phyloP scores from a whole-genome alignment of 441 rosid genomes.

The Gossypium laxum region DNA sequence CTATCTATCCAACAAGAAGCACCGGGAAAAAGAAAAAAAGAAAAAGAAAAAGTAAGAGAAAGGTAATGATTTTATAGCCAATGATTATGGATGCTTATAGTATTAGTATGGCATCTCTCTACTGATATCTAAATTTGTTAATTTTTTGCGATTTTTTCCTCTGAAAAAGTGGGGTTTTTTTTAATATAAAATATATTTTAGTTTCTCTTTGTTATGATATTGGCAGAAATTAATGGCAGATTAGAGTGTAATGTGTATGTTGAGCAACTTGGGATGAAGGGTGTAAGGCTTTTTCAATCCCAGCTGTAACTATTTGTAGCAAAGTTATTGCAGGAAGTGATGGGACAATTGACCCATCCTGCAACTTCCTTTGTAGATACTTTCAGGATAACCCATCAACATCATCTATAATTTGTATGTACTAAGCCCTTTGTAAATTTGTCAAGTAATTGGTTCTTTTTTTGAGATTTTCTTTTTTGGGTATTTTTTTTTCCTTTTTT shows the following conservation, averaged over 20 bases:
- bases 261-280: constrained; percentile 27
- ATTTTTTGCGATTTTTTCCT: constrained; percentile 4
- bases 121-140: not conserved
- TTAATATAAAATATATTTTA: not conserved
- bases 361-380: constrained; percentile 27
- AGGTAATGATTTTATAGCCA: constrained; percentile 12
- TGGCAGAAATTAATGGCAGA: constrained; percentile 41
- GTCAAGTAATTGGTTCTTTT: constrained; percentile 8
- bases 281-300: constrained; percentile 30
- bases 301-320: constrained; percentile 32
- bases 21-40: not conserved
- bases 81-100: constrained; percentile 3
- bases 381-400: constrained; percentile 45
- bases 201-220: not conserved
- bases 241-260: constrained; percentile 19
- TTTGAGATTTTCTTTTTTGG: not conserved
- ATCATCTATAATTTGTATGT: constrained; percentile 45
- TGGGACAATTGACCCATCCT: constrained; percentile 44
- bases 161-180: not conserved
- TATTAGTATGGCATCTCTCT: constrained; percentile 7
- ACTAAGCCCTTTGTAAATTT: constrained; percentile 21
- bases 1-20: not conserved
- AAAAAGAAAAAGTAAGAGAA: not conserved
- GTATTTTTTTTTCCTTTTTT: constrained; percentile 13
- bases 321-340: constrained; percentile 26